Percentiles rank a stretch among this genome's conserved stretches.
These are phyloP conservation scores for Zygosaccharomyces sapae DNA, from an alignment of 1,139 yeast species.

Conservation along the genomic window DNA sequence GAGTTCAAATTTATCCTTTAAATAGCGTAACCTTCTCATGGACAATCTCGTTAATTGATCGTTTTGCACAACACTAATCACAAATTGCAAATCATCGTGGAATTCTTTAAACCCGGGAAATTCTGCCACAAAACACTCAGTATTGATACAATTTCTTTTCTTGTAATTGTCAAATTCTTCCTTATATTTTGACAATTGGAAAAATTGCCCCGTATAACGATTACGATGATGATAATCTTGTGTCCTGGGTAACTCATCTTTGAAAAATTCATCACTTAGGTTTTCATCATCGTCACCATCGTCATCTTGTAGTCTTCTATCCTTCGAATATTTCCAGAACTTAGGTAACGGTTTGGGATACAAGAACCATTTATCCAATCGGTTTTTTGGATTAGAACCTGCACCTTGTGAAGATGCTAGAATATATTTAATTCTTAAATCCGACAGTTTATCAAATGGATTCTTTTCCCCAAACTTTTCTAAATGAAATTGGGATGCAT, in stretches of 20 bases:
- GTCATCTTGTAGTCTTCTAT: conserved; percentile 23
- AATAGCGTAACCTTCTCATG: conserved; percentile 25
- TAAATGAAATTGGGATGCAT: conserved; percentile 15
- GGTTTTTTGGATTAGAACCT: conserved; percentile 24
- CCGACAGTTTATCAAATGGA: conserved; percentile 17
- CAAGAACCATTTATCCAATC: conserved; percentile 27
- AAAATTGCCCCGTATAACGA: conserved; percentile 32
- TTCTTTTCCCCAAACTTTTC: conserved; percentile 8
- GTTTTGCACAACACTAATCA: conserved; percentile 17
- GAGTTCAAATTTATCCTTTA: conserved; percentile 31
- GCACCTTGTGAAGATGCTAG: conserved; percentile 27
- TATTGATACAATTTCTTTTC: neutral
- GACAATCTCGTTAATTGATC: conserved; percentile 21
- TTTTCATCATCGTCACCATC: conserved; percentile 8
- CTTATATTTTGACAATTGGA: conserved; percentile 24
- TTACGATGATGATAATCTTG: conserved; percentile 1
- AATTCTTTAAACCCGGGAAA: conserved; percentile 27
- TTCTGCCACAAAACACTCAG: conserved; percentile 3
- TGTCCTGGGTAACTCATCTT: neutral
- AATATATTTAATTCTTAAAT: conserved; percentile 24
- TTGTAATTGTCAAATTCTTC: conserved; percentile 15
- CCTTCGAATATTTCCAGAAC: conserved; percentile 34
- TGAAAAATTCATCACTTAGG: conserved; percentile 1
- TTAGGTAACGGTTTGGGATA: conserved; percentile 35
- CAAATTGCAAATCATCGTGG: conserved; percentile 21